Evolutionary conservation across 2,329 filamentous ascomycete species (phyloP).

Genomic region (Arthrobotrys musiformis): DNA sequence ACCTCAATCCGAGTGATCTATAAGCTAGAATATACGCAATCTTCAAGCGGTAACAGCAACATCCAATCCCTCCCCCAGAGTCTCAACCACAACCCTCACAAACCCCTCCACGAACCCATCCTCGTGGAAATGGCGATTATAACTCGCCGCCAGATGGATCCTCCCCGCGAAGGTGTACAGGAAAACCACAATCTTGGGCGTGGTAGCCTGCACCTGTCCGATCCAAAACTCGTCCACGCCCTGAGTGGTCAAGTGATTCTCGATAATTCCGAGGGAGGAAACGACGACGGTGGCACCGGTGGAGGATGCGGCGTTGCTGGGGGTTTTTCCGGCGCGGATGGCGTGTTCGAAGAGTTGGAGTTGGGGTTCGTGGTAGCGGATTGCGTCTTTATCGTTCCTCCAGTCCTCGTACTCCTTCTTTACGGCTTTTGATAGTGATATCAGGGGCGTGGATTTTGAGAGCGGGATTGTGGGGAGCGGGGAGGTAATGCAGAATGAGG

Average conservation of each 20-base stretch:
- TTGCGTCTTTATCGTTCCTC: constrained; percentile 6
- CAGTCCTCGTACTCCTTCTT: neutral
- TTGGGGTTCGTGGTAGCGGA: neutral
- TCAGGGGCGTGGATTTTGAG: neutral
- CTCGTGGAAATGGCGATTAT: constrained; percentile 10
- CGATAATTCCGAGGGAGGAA: constrained; percentile 1
- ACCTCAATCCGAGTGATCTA: too few relatives aligned
- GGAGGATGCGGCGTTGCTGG: neutral
- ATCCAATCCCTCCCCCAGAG: neutral
- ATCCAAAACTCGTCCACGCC: constrained; percentile 5
- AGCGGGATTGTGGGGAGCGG: neutral
- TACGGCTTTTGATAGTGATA: neutral
- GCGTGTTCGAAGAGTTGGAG: neutral
- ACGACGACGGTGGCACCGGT: neutral
- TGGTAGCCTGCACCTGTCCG: neutral
- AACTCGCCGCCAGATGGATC: neutral
- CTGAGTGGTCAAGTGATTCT: neutral
- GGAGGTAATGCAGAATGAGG: neutral
- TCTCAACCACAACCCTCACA: neutral
- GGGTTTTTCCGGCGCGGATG: neutral
- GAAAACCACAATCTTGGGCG: neutral
- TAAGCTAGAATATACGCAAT: neutral
- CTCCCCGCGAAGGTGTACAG: constrained; percentile 2
- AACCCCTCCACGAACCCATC: neutral
- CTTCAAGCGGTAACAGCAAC: too few relatives aligned